Evolutionary conservation across 768 basidiomycete genomes (phyloP), one percentile per base, ranked within the genome.

Genomic region (Pleurotus cornucopiae): DNA sequence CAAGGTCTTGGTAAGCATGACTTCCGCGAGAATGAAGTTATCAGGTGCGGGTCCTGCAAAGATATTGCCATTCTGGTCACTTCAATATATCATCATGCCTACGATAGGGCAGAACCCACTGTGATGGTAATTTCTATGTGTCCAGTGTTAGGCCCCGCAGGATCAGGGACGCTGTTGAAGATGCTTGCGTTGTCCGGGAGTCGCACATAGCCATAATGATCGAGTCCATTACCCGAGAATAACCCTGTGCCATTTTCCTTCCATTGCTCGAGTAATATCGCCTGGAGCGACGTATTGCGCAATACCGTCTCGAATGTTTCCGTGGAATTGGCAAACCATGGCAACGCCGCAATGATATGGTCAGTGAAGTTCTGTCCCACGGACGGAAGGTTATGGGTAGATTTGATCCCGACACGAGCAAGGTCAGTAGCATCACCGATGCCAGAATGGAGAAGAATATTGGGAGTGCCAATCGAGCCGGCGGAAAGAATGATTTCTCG

Each of bases 81-180:
- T 16, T 30, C 41, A 41, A 45, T 25, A 55, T 52, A 52, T 34
- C 11, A n/a, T n/a, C 5, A 18, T 37, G 6, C 26, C 2, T 5
- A 43, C 11, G 30, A 55, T 51, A 40, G 12, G 6, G 1, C 1
- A n/a, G 37, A 1, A 49, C 48, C 6, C 57, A 76, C 75, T 38
- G 57, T 55, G 26, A 73, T 63, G 1, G 69, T 54, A 1, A 73
- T 47, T 55, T 77, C 75, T 39, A 63, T 65, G 56, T 78, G 74
- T 1, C 72, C 59, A 0, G 72, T 55, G n/a, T 63, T 63, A 6
- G 69, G 66, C 0, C 77, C 76, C 25, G 73, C 58, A 18, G 76
- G 74, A 57, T 76, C 74, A 2, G 60, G 49, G 16, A 62, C 61
- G 7, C 54, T 58, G 14, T 69, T 46, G 52, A 72, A 68, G 23